Evolutionary conservation across 1,284 basidiomycete genomes (phyloP), one percentile per base, ranked within the genome.

Genomic region (Termitomyces sp.): DNA sequence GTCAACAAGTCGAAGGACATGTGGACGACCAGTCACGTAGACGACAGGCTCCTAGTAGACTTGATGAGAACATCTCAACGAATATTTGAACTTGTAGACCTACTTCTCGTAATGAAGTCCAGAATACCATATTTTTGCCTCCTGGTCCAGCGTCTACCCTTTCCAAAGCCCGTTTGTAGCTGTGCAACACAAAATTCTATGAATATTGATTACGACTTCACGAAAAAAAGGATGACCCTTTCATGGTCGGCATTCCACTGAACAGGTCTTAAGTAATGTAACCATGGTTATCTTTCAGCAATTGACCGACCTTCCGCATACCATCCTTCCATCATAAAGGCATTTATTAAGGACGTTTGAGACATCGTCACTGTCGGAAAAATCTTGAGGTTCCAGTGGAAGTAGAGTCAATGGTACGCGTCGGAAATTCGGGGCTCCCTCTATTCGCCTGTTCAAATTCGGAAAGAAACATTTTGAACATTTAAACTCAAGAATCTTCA

Each of bases 351-450:
- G 67, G 4, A 68, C 61, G 53, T 77, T 78, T 44, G 76, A 70
- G 3, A 64, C 61, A 13, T 58, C 58, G 31, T 69, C 66, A 13
- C 65, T 67, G 13, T 65, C 56, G 9, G 69, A 67, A 1, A 73
- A 67, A 1, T 75, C 68, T 17, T 70, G 56, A 2, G 64, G 57
- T 51, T 62, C 67, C 5, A 72, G 66, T 17, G 81, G 70, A 40
- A 68, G 67, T 36, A 90, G 70, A 1, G 82, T 79, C 55, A 97
- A 73, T 1, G 90, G 86, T 5, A 90, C 76, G 13, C 87, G 79
- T 56, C 94, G 81, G 77, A 96, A 97, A 66, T 98, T 98, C 0
- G 95, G 92, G 1, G 93, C 83, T 0, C 94, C 94, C 9, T 97
- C 92, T 41, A 98, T 91, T 19, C 94, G 88, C 62, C 92, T 94